Evolutionary conservation across 352 stramenopile genomes (phyloP), one percentile per base, ranked within the genome.

Genomic region (Pythium pectinolyticum): DNA sequence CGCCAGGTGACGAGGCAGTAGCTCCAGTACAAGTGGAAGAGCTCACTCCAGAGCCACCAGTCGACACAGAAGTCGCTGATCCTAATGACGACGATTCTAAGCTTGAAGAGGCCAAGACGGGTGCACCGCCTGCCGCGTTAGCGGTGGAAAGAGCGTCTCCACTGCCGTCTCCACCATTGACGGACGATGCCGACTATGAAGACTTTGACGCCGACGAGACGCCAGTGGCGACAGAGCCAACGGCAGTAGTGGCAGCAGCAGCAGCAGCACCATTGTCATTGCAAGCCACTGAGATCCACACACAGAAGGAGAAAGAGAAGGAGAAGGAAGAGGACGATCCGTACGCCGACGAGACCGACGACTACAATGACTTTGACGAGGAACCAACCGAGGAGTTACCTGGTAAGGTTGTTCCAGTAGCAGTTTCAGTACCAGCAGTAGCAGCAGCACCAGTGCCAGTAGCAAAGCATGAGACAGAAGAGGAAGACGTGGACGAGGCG

Each of bases 171-270:
- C 41, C 41, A 61, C 22, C 35, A 15, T 5, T 48, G 34, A 32
- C 45, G n/a, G 68, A 47, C 9, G 66, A 75, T 20, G 51, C 69
- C 12, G 67, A 72, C 20, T 60, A 69, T 17, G 71, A 75, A 41
- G 74, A 61, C 3, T 73, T 75, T 66, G 71, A 79, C 10, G 39
- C 74, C 25, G 71, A 79, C 28, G 65, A 66, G 11, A 53, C 7
- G n/a, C 51, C 51, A 32, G 27, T 10, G 3, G 34, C 51, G 9
- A 20, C 50, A 22, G 12, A 17, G 9, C 12, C 7, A n/a, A n/a
- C n/a, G n/a, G n/a, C n/a, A n/a, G n/a, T n/a, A n/a, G n/a, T n/a
- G n/a, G n/a, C n/a, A n/a, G n/a, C n/a, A n/a, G n/a, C n/a, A 34
- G 22, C 40, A 50, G 34, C 57, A 45, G 46, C 28, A 3, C 22